Conservation (phyloP, 805 yeast genomes). For the Sungouiella blattae region DNA sequence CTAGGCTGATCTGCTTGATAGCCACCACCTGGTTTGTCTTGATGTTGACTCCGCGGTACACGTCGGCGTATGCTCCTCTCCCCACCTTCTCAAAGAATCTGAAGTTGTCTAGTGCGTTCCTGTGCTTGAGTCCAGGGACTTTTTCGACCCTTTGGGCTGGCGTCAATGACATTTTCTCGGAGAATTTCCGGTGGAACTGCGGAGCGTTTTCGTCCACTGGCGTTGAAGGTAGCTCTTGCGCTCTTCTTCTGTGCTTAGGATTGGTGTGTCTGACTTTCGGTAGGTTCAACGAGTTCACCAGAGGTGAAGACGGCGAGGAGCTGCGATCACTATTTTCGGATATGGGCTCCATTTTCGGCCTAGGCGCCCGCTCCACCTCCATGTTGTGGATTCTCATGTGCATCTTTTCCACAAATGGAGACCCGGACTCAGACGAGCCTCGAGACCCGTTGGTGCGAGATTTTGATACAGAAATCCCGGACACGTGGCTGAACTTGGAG, state of each 20-base stretch:
- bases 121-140: constrained; percentile 33
- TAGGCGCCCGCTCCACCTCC: constrained; percentile 7
- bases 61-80: constrained; percentile 88
- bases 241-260: no score
- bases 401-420: constrained; percentile 30
- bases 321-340: not conserved
- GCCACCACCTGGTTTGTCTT: constrained; percentile 70
- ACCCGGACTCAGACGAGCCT: constrained; percentile 3
- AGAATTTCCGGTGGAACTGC: not conserved
- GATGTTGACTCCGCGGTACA: constrained; percentile 69
- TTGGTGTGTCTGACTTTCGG: not conserved
- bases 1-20: constrained; percentile 70
- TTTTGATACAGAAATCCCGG: constrained; percentile 19
- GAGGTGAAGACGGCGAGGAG: not conserved
- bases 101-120: constrained; percentile 46
- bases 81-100: constrained; percentile 67
- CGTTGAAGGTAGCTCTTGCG: not conserved
- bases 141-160: constrained; percentile 53
- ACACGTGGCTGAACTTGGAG: constrained; percentile 34
- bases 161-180: constrained; percentile 40
- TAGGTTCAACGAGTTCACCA: not conserved
- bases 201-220: not conserved
- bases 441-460: not conserved
- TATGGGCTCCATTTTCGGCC: constrained; percentile 3
- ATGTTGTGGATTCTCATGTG: constrained; percentile 16